Evolutionary conservation across 208 protist species (phyloP).

Genomic region (Acanthamoeba rhysodes): DNA sequence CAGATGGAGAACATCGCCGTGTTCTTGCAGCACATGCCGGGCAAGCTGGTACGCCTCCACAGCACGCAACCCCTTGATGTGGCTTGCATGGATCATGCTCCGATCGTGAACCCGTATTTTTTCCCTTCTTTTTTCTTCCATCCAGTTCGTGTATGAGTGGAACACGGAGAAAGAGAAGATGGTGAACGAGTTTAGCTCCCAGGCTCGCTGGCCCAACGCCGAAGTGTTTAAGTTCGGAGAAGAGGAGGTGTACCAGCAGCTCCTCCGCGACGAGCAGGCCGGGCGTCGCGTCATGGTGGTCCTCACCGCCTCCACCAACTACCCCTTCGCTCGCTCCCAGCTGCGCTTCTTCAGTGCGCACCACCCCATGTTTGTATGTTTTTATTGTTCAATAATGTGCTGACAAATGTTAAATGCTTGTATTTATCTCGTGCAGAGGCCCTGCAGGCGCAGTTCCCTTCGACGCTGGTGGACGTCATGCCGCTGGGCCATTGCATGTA

Average conservation of each 20-base stretch:
- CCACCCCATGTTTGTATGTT: neutral
- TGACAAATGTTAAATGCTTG: neutral
- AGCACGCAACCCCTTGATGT: neutral
- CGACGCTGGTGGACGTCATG: slow-evolving; percentile 65
- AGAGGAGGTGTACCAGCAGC: slow-evolving; percentile 47
- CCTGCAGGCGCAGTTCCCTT: slow-evolving; percentile 43
- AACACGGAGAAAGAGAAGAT: slow-evolving; percentile 73
- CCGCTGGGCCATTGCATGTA: slow-evolving; percentile 75
- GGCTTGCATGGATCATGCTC: neutral
- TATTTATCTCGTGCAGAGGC: neutral
- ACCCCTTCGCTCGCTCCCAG: slow-evolving; percentile 68
- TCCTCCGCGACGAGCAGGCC: slow-evolving; percentile 12
- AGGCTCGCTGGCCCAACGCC: slow-evolving; percentile 40
- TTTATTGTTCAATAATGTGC: neutral
- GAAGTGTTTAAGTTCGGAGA: slow-evolving; percentile 27
- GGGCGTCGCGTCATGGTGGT: slow-evolving; percentile 51
- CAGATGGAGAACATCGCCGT: slow-evolving; percentile 72
- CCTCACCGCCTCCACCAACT: slow-evolving; percentile 76
- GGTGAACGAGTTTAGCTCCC: slow-evolving; percentile 40
- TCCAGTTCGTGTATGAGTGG: slow-evolving; percentile 73
- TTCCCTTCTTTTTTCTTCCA: neutral
- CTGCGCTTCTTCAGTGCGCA: slow-evolving; percentile 54
- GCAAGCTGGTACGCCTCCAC: slow-evolving; percentile 43
- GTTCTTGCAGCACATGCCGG: slow-evolving; percentile 69
- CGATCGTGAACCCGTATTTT: neutral